phyloP scores from a whole-genome alignment of 2,329 filamentous ascomycete species.

The Aspergillus ochraceus region DNA sequence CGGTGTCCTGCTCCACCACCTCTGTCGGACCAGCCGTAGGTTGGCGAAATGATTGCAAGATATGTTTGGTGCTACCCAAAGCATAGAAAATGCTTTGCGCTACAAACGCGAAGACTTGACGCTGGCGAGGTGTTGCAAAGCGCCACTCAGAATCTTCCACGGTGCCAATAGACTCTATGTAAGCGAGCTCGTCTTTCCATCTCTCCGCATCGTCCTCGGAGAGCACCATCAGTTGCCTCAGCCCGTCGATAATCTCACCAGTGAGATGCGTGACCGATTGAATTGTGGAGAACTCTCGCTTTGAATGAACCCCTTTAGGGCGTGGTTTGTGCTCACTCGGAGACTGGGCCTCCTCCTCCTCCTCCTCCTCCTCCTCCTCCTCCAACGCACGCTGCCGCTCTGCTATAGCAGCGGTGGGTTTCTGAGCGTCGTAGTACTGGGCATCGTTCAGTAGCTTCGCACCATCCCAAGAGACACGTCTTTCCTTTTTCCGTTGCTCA shows the following conservation, averaged over 20 bases:
- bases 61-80: conserved; percentile 40
- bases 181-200: conserved; percentile 41
- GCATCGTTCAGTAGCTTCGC: conserved; percentile 34
- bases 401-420: conserved; percentile 7
- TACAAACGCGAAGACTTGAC: conserved; percentile 41
- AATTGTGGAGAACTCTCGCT: conserved; percentile 18
- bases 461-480: conserved; percentile 41
- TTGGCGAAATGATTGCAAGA: conserved; percentile 42
- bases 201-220: conserved; percentile 37
- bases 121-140: conserved; percentile 38
- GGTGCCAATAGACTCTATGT: conserved; percentile 36
- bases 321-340: conserved; percentile 22
- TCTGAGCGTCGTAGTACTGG: conserved; percentile 16
- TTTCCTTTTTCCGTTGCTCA: conserved; percentile 30
- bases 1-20: neutral
- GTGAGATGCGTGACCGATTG: conserved; percentile 39
- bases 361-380: conserved; percentile 16
- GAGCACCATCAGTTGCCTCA: conserved; percentile 37
- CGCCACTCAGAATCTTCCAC: conserved; percentile 40
- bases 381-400: conserved; percentile 14
- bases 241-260: conserved; percentile 37
- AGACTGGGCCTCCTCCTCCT: conserved; percentile 17
- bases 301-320: conserved; percentile 9
- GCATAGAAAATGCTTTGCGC: conserved; percentile 47
- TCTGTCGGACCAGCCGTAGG: conserved; percentile 11